phyloP scores from a whole-genome alignment of 768 basidiomycete species.

The Leucocoprinus leucothites region DNA sequence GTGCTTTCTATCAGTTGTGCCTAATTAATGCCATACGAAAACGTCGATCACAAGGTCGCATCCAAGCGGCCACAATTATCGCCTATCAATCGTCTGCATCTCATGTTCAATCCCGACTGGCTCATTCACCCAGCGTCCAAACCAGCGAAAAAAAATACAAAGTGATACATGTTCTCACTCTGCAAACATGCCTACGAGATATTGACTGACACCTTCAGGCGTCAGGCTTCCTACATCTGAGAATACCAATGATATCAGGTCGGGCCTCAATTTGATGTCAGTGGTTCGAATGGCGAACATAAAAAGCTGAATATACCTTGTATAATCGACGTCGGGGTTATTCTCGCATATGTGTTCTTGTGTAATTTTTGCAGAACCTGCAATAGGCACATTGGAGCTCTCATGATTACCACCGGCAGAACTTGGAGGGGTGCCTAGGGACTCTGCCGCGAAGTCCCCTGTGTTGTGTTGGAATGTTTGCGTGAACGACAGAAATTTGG shows the following conservation, averaged over 20 bases:
- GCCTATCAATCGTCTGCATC: background rate
- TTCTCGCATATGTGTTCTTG: constrained; percentile 79
- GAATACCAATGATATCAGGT: constrained; percentile 91
- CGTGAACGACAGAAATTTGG: constrained; percentile 72
- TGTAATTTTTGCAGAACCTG: constrained; percentile 54
- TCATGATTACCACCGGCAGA: background rate
- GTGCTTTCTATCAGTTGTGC: constrained; percentile 5
- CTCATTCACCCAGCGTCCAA: background rate
- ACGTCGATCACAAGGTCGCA: background rate
- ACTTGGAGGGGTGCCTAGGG: constrained; percentile 11
- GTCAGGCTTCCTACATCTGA: constrained; percentile 93
- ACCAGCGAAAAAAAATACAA: background rate
- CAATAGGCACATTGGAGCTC: background rate
- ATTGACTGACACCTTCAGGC: constrained; percentile 91
- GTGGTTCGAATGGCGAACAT: constrained; percentile 10
- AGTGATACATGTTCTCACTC: constrained; percentile 33
- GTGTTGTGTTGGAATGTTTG: constrained; percentile 27
- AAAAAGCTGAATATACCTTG: constrained; percentile 57
- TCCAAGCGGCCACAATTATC: constrained; percentile 1
- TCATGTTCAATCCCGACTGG: background rate
- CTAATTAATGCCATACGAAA: constrained; percentile 2
- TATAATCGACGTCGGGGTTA: constrained; percentile 92
- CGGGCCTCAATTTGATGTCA: constrained; percentile 54
- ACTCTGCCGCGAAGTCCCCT: background rate
- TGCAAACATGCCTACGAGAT: constrained; percentile 92